A percentile compares a stretch with the other conserved stretches of the same genome.
These are phyloP conservation scores for Mycena floridula DNA, from an alignment of 768 basidiomycete species.

Conservation along the genomic window DNA sequence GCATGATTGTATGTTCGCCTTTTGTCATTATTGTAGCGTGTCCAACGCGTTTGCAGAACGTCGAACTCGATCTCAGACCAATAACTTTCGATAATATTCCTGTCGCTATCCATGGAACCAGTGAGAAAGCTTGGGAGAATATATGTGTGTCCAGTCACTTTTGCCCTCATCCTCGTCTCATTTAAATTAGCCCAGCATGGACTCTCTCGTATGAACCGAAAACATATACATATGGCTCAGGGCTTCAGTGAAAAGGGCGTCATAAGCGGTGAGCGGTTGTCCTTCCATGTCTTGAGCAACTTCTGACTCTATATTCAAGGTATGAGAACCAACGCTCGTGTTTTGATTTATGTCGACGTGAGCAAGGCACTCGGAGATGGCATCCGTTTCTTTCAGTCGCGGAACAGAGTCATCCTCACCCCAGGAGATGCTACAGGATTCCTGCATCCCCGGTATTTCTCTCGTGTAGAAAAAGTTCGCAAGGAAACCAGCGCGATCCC, in stretches of 20 bases:
- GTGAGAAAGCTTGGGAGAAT: slow-evolving; percentile 40
- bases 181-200: slow-evolving; percentile 40
- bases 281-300: not conserved
- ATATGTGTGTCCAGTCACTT: slow-evolving; percentile 36
- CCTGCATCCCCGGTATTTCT: slow-evolving; percentile 48
- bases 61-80: slow-evolving; percentile 41
- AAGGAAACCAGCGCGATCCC: slow-evolving; percentile 3
- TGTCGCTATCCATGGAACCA: slow-evolving; percentile 63
- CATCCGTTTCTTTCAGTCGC: slow-evolving; percentile 50
- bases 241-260: slow-evolving; percentile 44
- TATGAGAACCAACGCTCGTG: slow-evolving; percentile 49
- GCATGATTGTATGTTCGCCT: slow-evolving; percentile 37
- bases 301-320: slow-evolving; percentile 4
- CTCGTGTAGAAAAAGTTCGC: slow-evolving; percentile 35
- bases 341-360: slow-evolving; percentile 64
- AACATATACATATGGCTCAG: slow-evolving; percentile 72
- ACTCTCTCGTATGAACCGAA: slow-evolving; percentile 58
- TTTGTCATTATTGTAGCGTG: not conserved
- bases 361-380: slow-evolving; percentile 44
- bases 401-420: slow-evolving; percentile 66
- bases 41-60: slow-evolving; percentile 12
- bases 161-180: not conserved
- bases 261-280: slow-evolving; percentile 41
- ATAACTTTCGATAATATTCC: slow-evolving; percentile 41
- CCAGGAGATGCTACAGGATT: slow-evolving; percentile 53